Percentiles rank a stretch among this genome's conserved stretches.
Conservation (phyloP, 805 yeast species). For the Wickerhamomyces queroliae region DNA sequence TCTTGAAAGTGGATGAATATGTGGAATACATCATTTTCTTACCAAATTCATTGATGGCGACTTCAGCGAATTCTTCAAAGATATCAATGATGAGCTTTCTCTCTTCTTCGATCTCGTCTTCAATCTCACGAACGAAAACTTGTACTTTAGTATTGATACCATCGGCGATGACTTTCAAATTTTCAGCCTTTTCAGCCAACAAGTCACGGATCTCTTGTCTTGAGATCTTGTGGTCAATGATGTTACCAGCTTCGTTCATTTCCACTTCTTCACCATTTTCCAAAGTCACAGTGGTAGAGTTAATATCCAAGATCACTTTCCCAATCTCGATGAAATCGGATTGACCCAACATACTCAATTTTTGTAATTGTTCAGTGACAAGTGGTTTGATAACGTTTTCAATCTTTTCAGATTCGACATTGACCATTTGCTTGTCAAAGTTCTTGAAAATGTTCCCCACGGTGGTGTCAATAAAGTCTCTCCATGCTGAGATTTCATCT, state of each 20-base stretch:
- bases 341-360: conserved; percentile 23
- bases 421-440: conserved; percentile 31
- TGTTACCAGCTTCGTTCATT: conserved; percentile 28
- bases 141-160: conserved; percentile 26
- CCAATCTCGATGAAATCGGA: conserved; percentile 22
- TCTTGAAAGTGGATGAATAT: conserved; percentile 18
- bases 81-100: conserved; percentile 51
- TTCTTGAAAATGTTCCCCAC: conserved; percentile 32
- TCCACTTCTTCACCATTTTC: conserved; percentile 27
- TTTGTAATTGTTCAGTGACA: conserved; percentile 29
- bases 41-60: conserved; percentile 59
- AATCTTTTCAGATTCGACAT: conserved; percentile 23
- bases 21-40: conserved; percentile 43
- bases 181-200: conserved; percentile 26
- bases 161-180: conserved; percentile 26
- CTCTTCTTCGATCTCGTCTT: conserved; percentile 29
- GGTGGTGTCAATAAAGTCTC: conserved; percentile 29
- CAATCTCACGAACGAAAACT: conserved; percentile 25
- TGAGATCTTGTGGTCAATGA: conserved; percentile 32
- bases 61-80: conserved; percentile 69
- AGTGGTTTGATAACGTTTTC: conserved; percentile 20
- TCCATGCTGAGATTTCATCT: conserved; percentile 32
- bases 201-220: conserved; percentile 43
- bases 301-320: conserved; percentile 30
- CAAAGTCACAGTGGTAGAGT: conserved; percentile 27